Percentiles rank a stretch among this genome's conserved stretches.
These are phyloP conservation scores for Aspergillus cejpii DNA, from an alignment of 2,329 filamentous ascomycete species.

Conservation along the genomic window DNA sequence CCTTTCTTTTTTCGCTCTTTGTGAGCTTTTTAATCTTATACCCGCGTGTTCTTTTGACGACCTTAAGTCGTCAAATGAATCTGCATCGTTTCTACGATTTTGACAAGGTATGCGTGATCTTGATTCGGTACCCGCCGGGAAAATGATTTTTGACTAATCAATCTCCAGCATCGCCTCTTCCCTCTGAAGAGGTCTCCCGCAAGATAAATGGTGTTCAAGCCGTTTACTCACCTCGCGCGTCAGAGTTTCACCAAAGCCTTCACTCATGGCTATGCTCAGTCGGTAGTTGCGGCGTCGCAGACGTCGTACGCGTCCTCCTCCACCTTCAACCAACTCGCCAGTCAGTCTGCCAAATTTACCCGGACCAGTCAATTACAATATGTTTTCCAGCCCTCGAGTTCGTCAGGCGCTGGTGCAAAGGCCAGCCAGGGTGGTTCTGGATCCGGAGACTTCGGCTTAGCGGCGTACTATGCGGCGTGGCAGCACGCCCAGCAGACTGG, in stretches of 20 bases:
- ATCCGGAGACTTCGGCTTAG: conserved; percentile 60
- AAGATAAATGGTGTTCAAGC: conserved; percentile 82
- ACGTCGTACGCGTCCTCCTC: conserved; percentile 65
- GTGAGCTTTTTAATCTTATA: conserved; percentile 5
- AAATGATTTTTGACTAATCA: conserved; percentile 13
- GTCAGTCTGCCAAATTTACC: conserved; percentile 47
- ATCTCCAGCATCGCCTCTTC: conserved; percentile 47
- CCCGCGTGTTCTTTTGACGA: conserved; percentile 85
- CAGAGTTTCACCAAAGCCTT: conserved; percentile 95
- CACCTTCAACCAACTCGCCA: conserved; percentile 50
- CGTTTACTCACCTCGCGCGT: conserved; percentile 78
- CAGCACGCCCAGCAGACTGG: conserved; percentile 66
- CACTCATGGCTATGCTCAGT: conserved; percentile 96
- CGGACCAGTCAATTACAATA: conserved; percentile 63
- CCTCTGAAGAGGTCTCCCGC: conserved; percentile 58
- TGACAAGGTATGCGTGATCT: conserved; percentile 53
- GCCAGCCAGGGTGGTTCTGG: conserved; percentile 54
- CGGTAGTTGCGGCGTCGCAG: conserved; percentile 91
- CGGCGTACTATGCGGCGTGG: conserved; percentile 86
- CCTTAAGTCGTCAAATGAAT: conserved; percentile 92
- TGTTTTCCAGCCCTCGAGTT: conserved; percentile 61
- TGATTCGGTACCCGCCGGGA: not conserved
- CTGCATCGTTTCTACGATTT: conserved; percentile 65
- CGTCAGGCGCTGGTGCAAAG: conserved; percentile 47
- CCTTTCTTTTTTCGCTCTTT: conserved; percentile 2